Conservation (phyloP, 768 basidiomycete genomes). For the Hygrophoropsis aurantiaca region DNA sequence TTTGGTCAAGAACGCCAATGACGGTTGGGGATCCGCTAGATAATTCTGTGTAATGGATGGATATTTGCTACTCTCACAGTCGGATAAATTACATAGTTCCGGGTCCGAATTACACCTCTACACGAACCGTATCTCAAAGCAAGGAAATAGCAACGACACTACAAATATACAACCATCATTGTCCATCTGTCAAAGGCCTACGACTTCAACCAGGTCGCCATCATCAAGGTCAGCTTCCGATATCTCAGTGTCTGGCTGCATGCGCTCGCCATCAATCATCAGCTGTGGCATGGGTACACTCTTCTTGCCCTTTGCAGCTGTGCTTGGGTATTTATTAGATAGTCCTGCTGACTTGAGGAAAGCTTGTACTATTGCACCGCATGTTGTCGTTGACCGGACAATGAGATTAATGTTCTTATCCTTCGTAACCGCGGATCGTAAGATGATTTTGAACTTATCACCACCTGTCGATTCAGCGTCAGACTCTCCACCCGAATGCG, state of each 20-base stretch:
- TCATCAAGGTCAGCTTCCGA: constrained; percentile 73
- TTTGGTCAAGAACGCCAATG: constrained; percentile 72
- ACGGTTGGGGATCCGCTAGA: constrained; percentile 42
- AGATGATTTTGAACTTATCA: constrained; percentile 62
- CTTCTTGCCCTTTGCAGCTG: constrained; percentile 31
- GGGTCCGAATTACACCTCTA: too few species aligned
- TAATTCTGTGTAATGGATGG: constrained; percentile 6
- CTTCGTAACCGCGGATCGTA: constrained; percentile 54
- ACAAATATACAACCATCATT: not conserved
- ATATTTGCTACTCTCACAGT: too few species aligned
- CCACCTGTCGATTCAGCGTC: constrained; percentile 37
- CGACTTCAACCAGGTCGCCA: constrained; percentile 76
- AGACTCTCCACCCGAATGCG: constrained; percentile 25
- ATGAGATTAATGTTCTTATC: constrained; percentile 59
- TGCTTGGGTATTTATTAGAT: constrained; percentile 48
- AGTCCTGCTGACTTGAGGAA: constrained; percentile 71
- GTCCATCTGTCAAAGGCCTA: constrained; percentile 43
- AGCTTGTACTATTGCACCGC: constrained; percentile 71
- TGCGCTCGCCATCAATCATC: constrained; percentile 69
- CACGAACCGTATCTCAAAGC: too few species aligned
- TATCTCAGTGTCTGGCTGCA: constrained; percentile 60
- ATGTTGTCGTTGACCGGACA: constrained; percentile 74
- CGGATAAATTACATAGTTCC: too few species aligned
- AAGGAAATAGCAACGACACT: too few species aligned
- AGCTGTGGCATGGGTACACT: constrained; percentile 32